phyloP scores from a whole-genome alignment of 1,284 basidiomycete genomes.

The Melanopsichium pennsylvanicum region DNA sequence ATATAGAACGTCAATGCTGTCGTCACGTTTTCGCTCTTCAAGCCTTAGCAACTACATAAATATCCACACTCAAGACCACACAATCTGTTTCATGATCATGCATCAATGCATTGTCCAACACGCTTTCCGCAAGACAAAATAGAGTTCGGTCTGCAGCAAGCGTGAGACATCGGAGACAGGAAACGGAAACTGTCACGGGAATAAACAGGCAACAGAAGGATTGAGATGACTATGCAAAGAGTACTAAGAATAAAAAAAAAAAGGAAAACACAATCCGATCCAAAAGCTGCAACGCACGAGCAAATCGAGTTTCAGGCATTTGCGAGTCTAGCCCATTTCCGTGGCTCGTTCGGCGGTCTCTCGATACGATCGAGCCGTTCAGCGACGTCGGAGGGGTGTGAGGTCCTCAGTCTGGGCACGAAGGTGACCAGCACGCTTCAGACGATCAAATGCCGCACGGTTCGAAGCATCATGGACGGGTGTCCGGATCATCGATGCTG shows the following conservation, averaged over 20 bases:
- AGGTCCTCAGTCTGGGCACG: conserved; percentile 40
- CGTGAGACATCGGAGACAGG: conserved; percentile 3
- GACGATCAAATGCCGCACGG: conserved; percentile 39
- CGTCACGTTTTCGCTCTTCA: too few species aligned
- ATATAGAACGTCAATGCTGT: too few species aligned
- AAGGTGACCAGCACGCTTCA: conserved; percentile 42
- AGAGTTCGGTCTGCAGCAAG: not conserved
- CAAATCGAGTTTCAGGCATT: not conserved
- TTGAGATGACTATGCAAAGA: not conserved
- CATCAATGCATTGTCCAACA: conserved; percentile 25
- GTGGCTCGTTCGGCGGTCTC: too few species aligned
- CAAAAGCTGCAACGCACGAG: too few species aligned
- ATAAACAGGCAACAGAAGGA: not conserved
- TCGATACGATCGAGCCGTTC: too few species aligned
- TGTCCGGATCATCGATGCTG: conserved; percentile 31
- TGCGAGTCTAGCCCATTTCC: conserved; percentile 10
- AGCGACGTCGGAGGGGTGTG: conserved; percentile 34
- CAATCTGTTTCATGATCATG: not conserved
- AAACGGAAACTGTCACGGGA: not conserved
- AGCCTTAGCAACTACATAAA: not conserved
- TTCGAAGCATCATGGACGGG: conserved; percentile 33
- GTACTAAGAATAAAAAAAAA: not conserved
- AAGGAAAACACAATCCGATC: not conserved
- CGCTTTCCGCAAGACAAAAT: not conserved
- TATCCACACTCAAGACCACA: too few species aligned